Base-by-base conservation (phyloP, 1,284 basidiomycete species). In the Phellopilus nigrolimitatus region DNA sequence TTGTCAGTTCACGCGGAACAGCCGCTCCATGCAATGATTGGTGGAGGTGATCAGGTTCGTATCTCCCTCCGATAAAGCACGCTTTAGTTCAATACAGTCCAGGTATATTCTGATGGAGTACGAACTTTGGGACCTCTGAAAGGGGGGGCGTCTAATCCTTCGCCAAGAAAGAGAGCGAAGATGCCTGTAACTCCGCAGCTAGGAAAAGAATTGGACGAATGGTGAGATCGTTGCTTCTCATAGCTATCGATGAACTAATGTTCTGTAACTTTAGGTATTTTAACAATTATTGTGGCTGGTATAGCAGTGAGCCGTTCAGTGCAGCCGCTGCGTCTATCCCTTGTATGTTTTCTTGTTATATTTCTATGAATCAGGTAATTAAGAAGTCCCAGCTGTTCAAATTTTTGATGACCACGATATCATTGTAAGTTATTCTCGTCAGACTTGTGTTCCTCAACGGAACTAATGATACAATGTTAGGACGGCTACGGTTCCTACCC, bases 11-110 rank as follows among this genome's bases (percentile, higher is more conserved):
- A 58, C 31, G 47, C 39, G 8, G 43, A 56, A 21, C 28, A 42
- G n/a, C 74, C 77, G 3, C 74, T 74, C 62, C 78, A 79, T 60
- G 69, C 70, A 13, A 57, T 69, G 60, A 62, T 71, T n/a, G 70
- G 70, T 13, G 70, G 69, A 17, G 64, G 64, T n/a, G 64, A 65
- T 41, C 64, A 64, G 56, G 53, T 54, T 27, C 12, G 47, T n/a
- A 8, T 12, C 19, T 38, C 8, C 19, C 17, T 9, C 10, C 9
- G 17, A 33, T 10, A 24, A 38, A 15, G 13, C 9, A 7, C 17
- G 15, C 10, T 5, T 10, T 33, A 7, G 13, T 15, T 40, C 21
- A 12, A 17, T 28, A 25, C 25, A 3, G 19, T 5, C 12, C 15
- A 40, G 53, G 58, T 63, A 19, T 62, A 64, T 49, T 63, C 60